A percentile compares a stretch with the other conserved stretches of the same genome.
Evolutionary conservation across 345 rosid genomes (phyloP).

Genomic region (Diplotaxis tenuifolia): DNA sequence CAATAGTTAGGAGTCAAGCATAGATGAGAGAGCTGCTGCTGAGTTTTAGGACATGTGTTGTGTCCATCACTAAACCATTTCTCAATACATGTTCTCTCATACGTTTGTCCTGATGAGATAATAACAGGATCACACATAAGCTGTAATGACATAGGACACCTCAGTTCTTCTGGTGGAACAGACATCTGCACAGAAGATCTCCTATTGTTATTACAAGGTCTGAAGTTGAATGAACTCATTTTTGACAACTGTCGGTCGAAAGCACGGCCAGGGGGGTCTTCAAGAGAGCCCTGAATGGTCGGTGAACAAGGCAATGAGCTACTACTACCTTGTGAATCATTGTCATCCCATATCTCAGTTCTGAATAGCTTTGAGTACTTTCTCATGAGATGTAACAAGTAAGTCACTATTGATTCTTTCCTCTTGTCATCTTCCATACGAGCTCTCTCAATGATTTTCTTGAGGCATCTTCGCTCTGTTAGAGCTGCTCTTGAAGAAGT

Average conservation of each 20-base stretch:
- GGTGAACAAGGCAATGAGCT: conserved; percentile 93
- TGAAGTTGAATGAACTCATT: conserved; percentile 80
- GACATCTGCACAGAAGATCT: conserved; percentile 72
- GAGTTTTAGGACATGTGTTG: conserved; percentile 88
- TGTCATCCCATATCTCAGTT: conserved; percentile 81
- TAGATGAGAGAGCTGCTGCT: conserved; percentile 73
- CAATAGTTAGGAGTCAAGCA: conserved; percentile 90
- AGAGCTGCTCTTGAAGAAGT: conserved; percentile 89
- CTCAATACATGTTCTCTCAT: conserved; percentile 87
- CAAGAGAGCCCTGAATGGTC: conserved; percentile 57
- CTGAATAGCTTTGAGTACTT: conserved; percentile 93
- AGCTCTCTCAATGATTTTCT: conserved; percentile 90
- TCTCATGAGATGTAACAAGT: conserved; percentile 85
- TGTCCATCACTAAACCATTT: conserved; percentile 97
- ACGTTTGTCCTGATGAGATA: conserved; percentile 96
- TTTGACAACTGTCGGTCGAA: conserved; percentile 81
- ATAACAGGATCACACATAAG: conserved; percentile 95
- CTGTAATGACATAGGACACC: conserved; percentile 95
- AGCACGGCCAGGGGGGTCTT: conserved; percentile 57
- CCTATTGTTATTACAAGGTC: conserved; percentile 48
- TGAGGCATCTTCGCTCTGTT: conserved; percentile 86
- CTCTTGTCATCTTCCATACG: conserved; percentile 92
- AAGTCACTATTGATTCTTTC: conserved; percentile 92
- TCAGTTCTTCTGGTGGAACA: conserved; percentile 87
- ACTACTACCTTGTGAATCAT: conserved; percentile 73